Evolutionary conservation across 345 rosid species (phyloP).

Genomic region (Arabis alpina): DNA sequence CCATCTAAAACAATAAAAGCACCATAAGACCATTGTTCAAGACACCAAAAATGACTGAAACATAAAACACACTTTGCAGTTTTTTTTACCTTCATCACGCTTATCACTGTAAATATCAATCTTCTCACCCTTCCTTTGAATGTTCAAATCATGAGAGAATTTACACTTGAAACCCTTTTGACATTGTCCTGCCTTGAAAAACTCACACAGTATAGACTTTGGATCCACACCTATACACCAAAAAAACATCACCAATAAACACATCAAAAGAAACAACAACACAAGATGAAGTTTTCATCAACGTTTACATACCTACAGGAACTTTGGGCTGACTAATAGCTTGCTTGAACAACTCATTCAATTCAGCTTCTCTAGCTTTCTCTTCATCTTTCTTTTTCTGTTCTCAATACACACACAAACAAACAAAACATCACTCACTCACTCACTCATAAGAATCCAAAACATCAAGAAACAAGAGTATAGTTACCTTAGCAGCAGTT

Average conservation of each 20-base stretch:
- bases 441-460: no score
- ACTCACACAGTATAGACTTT: slow-evolving; percentile 87
- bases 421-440: background rate
- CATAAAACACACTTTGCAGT: background rate
- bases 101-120: slow-evolving; percentile 83
- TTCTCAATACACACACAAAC: background rate
- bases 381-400: slow-evolving; percentile 99
- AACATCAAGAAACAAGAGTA: background rate
- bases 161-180: slow-evolving; percentile 93
- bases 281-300: no score
- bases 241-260: slow-evolving; percentile 17
- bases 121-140: slow-evolving; percentile 98
- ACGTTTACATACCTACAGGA: slow-evolving; percentile 57
- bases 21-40: slow-evolving; percentile 26
- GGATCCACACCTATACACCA: slow-evolving; percentile 88
- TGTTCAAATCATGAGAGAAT: slow-evolving; percentile 91
- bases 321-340: slow-evolving; percentile 98
- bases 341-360: slow-evolving; percentile 88
- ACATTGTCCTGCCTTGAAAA: slow-evolving; percentile 91
- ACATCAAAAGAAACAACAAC: no score
- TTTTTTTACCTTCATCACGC: slow-evolving; percentile 73
- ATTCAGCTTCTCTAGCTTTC: slow-evolving; percentile 90
- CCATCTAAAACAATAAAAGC: slow-evolving; percentile 43
- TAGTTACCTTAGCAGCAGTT: slow-evolving; percentile 76
- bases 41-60: background rate